A percentile compares a stretch with the other conserved stretches of the same genome.
These are phyloP conservation scores for Lentinula sp. DNA, from an alignment of 768 basidiomycete genomes.

Conservation along the genomic window DNA sequence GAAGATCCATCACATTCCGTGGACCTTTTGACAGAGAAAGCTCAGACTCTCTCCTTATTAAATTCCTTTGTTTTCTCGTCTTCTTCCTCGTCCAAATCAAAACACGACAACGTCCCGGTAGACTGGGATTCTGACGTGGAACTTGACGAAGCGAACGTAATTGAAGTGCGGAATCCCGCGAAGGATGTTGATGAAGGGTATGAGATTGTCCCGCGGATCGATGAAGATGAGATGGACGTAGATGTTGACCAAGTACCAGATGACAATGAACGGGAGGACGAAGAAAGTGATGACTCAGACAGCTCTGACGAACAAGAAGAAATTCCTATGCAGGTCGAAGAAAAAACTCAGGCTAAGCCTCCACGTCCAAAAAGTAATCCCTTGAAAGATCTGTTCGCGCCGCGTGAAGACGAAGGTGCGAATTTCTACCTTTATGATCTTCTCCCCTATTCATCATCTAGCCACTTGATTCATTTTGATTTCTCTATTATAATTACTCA, in stretches of 20 bases:
- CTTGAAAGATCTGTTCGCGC: conserved; percentile 72
- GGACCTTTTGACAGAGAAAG: conserved; percentile 40
- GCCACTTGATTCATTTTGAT: background rate
- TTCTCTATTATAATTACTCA: conserved; percentile 16
- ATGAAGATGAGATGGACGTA: background rate
- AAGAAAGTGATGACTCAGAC: background rate
- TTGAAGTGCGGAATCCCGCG: background rate
- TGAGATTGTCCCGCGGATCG: conserved; percentile 5
- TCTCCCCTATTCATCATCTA: background rate
- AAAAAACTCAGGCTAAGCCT: background rate
- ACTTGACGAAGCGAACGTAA: background rate
- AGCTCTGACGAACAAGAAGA: background rate
- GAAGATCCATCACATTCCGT: background rate
- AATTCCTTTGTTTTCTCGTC: conserved; percentile 40
- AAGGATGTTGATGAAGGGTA: conserved; percentile 7
- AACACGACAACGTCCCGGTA: background rate
- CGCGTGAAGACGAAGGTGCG: conserved; percentile 61
- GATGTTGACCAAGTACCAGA: background rate
- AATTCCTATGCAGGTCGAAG: background rate
- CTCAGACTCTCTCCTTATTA: conserved; percentile 40
- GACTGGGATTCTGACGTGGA: conserved; percentile 10
- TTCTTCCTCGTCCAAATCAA: background rate
- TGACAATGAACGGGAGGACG: background rate
- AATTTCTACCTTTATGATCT: background rate
- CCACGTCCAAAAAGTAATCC: conserved; percentile 18